phyloP scores from a whole-genome alignment of 108 stramenopile genomes.

The Epipyxis sp. region DNA sequence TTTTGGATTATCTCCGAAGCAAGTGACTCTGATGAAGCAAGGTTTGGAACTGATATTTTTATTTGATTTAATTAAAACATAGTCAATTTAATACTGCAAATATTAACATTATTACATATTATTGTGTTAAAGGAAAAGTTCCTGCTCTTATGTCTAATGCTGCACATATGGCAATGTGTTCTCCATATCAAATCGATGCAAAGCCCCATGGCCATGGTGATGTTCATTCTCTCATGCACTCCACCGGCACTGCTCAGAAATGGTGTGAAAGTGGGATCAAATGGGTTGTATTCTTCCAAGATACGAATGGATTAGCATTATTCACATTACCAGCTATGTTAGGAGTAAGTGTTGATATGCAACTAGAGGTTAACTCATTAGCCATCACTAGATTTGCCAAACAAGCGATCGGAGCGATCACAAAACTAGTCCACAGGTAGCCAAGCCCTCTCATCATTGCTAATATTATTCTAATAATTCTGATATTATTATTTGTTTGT shows the following conservation, averaged over 20 bases:
- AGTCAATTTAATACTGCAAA: too few relatives aligned
- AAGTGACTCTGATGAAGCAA: conserved; percentile 92
- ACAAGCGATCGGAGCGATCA: conserved; percentile 97
- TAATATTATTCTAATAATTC: background rate
- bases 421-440: conserved; percentile 63
- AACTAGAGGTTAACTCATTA: conserved; percentile 92
- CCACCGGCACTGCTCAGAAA: conserved; percentile 72
- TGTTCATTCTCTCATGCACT: conserved; percentile 85
- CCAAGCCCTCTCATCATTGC: background rate
- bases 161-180: conserved; percentile 53
- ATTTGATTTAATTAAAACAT: too few relatives aligned
- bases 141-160: conserved; percentile 29
- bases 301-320: conserved; percentile 97
- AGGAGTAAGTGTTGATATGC: conserved; percentile 78
- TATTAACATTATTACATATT: too few relatives aligned
- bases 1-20: conserved; percentile 81
- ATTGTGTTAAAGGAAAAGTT: too few relatives aligned
- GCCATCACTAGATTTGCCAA: conserved; percentile 91
- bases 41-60: too few relatives aligned
- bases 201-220: conserved; percentile 99
- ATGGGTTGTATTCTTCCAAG: conserved; percentile 95
- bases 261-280: conserved; percentile 75
- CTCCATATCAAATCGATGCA: conserved; percentile 67
- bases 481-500: background rate
- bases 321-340: conserved; percentile 83